A percentile compares a stretch with the other conserved stretches of the same genome.
Evolutionary conservation across 495 filamentous ascomycete genomes (phyloP).

Genomic region (Tetracladium marchalianum): DNA sequence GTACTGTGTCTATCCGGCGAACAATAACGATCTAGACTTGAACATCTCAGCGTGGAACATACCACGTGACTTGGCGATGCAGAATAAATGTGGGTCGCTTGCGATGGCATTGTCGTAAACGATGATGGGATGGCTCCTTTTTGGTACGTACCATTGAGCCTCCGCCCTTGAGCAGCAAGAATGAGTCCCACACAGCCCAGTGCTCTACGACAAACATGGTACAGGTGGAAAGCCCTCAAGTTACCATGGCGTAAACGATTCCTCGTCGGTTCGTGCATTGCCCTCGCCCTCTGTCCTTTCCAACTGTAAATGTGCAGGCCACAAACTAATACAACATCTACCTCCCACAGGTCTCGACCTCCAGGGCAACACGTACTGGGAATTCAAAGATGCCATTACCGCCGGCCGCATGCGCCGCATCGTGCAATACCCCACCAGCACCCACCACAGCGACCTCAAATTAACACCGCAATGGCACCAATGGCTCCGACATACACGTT

Average conservation of each 20-base stretch:
- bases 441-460: slow-evolving; percentile 55
- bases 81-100: too few species aligned
- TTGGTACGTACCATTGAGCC: too few species aligned
- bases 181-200: slow-evolving; percentile 25
- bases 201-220: slow-evolving; percentile 47
- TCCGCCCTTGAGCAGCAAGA: background rate
- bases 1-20: too few species aligned
- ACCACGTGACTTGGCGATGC: too few species aligned
- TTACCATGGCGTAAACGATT: slow-evolving; percentile 81
- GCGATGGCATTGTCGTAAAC: too few species aligned
- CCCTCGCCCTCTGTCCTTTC: background rate
- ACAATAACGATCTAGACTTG: too few species aligned
- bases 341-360: slow-evolving; percentile 65
- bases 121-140: too few species aligned
- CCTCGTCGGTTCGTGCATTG: slow-evolving; percentile 60
- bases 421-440: slow-evolving; percentile 51
- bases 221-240: slow-evolving; percentile 73
- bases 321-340: background rate
- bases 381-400: slow-evolving; percentile 61
- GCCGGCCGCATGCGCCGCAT: slow-evolving; percentile 48
- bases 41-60: too few species aligned
- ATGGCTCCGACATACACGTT: slow-evolving; percentile 82
- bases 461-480: slow-evolving; percentile 80
- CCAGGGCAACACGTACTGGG: slow-evolving; percentile 88
- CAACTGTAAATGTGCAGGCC: background rate